Evolutionary conservation across 345 rosid species (phyloP), one percentile per base, ranked within the genome.

Genomic region (Murraya paniculata): DNA sequence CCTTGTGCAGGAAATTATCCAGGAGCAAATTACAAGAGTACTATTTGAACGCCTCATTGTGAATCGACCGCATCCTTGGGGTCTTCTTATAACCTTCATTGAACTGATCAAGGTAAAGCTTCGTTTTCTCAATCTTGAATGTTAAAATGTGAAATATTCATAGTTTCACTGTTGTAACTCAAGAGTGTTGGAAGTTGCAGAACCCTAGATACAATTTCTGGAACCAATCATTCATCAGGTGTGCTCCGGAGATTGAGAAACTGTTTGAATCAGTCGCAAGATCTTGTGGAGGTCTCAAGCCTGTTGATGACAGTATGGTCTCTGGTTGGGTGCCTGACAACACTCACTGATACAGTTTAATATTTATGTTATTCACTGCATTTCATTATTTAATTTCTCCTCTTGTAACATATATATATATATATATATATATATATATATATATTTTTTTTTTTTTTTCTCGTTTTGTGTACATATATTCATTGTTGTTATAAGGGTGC

Each of bases 51-150:
- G 99, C 56, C 92, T 97, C 9, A 93, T 94, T 41, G 99, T 94
- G 33, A 94, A 91, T 71, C 83, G 95, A 69, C 99, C 99, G 27
- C 99, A 97, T 81, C 99, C 99, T 0, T 97, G 99, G 99, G 99
- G 99, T 41, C 98, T 97, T 60, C 94, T 97, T 71, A 97, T 97
- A 71, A 92, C 99, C 18, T 97, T 97, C 88, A 97, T 97, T 11
- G 98, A 97, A 88, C 96, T 97, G 69, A 97, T 97, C 81, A 97
- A 91, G 97, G 97, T 91, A 53, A 80, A 65, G 70, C 9, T 9
- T 35, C 36, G 5, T 18, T 22, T 61, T 48, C 36, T n/a, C 36
- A 33, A 72, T 71, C 28, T 56, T 69, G 70, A 55, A 39, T 66
- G 3, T 41, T 55, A 13, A 35, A 56, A 58, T 57, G 35, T 8